A percentile compares a stretch with the other conserved stretches of the same genome.
Conservation (phyloP, 768 basidiomycete genomes). For the Neoboletus subvelutipes region DNA sequence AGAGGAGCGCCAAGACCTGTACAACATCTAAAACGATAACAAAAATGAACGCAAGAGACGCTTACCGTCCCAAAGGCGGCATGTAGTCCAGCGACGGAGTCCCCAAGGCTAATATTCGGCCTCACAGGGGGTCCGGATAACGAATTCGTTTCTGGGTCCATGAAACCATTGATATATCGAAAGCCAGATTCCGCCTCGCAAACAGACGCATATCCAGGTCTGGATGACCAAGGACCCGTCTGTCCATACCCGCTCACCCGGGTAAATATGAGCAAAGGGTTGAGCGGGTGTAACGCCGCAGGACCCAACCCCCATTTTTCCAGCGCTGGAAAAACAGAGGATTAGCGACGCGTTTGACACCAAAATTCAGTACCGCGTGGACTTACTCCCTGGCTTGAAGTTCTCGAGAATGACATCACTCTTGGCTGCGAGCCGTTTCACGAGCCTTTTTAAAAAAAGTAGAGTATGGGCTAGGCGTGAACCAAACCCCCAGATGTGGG, state of each 20-base stretch:
- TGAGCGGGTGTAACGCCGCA: slow-evolving; percentile 59
- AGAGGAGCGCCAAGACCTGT: slow-evolving; percentile 61
- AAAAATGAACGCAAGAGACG: neutral
- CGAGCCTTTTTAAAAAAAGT: slow-evolving; percentile 43
- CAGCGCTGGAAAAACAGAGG: slow-evolving; percentile 43
- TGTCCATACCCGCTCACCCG: slow-evolving; percentile 80
- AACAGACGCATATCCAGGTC: slow-evolving; percentile 72
- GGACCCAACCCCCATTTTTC: slow-evolving; percentile 71
- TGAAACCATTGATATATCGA: slow-evolving; percentile 68
- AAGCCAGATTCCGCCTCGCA: slow-evolving; percentile 78
- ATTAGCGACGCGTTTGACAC: neutral
- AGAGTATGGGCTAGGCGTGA: neutral
- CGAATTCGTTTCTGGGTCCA: slow-evolving; percentile 50
- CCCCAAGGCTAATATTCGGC: slow-evolving; percentile 72
- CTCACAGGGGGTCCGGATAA: slow-evolving; percentile 63
- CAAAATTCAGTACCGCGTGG: neutral
- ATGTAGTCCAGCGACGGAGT: slow-evolving; percentile 69
- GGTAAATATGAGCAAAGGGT: slow-evolving; percentile 87
- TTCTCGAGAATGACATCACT: slow-evolving; percentile 71
- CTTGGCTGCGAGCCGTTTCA: slow-evolving; percentile 56
- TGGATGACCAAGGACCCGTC: slow-evolving; percentile 69
- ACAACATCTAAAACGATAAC: neutral
- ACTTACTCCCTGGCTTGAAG: slow-evolving; percentile 71
- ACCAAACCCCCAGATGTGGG: neutral
- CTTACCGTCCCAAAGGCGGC: slow-evolving; percentile 71